Evolutionary conservation across 2,329 filamentous ascomycete genomes (phyloP), one percentile per base, ranked within the genome.

Genomic region (Phoma sp.): DNA sequence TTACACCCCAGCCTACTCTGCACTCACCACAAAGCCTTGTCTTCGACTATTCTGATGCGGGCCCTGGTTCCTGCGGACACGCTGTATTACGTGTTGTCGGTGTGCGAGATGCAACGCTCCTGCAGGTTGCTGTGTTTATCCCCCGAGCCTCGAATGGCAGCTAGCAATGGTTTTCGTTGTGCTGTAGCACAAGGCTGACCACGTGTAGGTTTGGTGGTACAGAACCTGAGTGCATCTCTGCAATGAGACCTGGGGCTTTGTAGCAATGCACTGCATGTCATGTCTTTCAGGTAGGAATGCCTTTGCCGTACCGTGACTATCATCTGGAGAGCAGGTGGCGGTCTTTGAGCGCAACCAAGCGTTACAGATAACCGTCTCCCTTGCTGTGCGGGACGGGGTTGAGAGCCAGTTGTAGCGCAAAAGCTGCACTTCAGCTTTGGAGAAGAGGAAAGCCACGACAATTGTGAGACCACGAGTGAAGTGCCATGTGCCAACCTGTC

Each of bases 41-140:
- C 29, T 18, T 52, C 4, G 7, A 51, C 53, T 24, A 51, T 56
- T 45, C 18, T 18, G 18, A 58, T 55, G 47, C 53, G 49, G 50
- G 58, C 45, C 30, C 27, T 49, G 46, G 47, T 5, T 23, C 24
- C 9, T 24, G 18, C 9, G 24, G 3, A 10, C 13, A 37, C 32
- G 13, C 13, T 30, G 27, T 10, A 48, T 2, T 29, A 8, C 44
- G 49, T 8, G 24, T 36, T 30, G 45, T 55, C 56, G 50, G 60
- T 60, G 52, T 61, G 60, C 60, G 41, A 14, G 39, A 41, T 14
- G 30, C 18, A 13, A 55, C n/a, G 61, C 62, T 59, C 56, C 61
- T 64, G 63, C 61, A 67, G 61, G 40, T 40, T 24, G 55, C 46
- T 44, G 56, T 62, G 58, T 33, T 24, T 10, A 29, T 14, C 18